Percentiles rank a stretch among this genome's conserved stretches.
Evolutionary conservation across 345 rosid genomes (phyloP).

Genomic region (Populus euphratica): DNA sequence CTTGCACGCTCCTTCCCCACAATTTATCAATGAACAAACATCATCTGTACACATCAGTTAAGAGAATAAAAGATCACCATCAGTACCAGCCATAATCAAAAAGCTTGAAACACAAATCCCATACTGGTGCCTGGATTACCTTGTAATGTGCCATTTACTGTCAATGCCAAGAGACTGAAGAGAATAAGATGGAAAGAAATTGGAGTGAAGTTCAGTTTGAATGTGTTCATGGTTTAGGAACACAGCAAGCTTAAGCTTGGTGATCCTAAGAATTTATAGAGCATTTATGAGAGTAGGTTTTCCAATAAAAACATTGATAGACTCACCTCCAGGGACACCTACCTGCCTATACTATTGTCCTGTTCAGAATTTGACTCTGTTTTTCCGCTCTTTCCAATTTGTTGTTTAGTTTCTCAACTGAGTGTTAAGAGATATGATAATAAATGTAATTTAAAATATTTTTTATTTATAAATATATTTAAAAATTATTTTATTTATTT

Average conservation of each 20-base stretch:
- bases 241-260: background rate
- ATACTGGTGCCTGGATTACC: background rate
- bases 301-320: background rate
- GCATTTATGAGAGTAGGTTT: background rate
- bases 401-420: too few species aligned
- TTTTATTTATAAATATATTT: too few species aligned
- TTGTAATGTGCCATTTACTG: background rate
- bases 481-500: too few species aligned
- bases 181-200: conserved; percentile 18
- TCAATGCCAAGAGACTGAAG: conserved; percentile 6
- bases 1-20: conserved; percentile 42
- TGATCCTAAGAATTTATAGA: background rate
- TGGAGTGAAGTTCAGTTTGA: background rate
- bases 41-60: conserved; percentile 7
- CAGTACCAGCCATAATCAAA: background rate
- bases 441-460: too few species aligned
- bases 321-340: background rate
- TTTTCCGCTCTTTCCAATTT: too few species aligned
- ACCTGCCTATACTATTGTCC: background rate
- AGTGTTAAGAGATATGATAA: too few species aligned
- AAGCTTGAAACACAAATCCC: background rate
- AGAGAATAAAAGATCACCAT: background rate
- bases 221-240: conserved; percentile 5
- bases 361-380: too few species aligned
- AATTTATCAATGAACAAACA: conserved; percentile 13